These are phyloP conservation scores for Rhizopogon roseolus DNA, from an alignment of 768 basidiomycete species.

Conservation along the genomic window DNA sequence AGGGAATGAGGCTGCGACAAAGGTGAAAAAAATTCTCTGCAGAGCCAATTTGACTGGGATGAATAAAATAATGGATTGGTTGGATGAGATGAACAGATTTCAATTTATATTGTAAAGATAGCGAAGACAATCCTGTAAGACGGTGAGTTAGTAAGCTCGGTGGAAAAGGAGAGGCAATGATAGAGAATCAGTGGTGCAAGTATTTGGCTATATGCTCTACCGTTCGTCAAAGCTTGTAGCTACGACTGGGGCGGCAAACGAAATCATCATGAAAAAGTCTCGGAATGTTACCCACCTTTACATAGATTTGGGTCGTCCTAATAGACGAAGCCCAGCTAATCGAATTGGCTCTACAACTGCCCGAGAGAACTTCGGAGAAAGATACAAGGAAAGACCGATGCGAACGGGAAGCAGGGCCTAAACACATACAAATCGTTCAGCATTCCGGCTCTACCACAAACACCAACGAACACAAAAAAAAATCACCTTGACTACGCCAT, in stretches of 20 bases:
- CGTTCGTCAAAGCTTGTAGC: conserved; percentile 56
- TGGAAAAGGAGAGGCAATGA: not conserved
- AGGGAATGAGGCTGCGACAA: conserved; percentile 29
- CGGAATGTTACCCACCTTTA: conserved; percentile 25
- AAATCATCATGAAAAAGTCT: conserved; percentile 45
- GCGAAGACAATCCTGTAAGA: not conserved
- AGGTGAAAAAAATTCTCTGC: conserved; percentile 10
- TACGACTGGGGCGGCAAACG: conserved; percentile 77
- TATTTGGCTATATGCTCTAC: conserved; percentile 64
- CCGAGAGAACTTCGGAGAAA: conserved; percentile 71
- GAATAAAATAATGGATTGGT: not conserved
- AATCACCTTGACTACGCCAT: conserved; percentile 66
- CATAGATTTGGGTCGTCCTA: not conserved
- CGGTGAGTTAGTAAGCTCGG: not conserved
- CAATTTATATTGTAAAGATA: not conserved
- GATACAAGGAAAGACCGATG: conserved; percentile 66
- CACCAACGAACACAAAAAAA: no score
- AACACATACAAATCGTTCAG: not conserved
- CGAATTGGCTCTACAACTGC: conserved; percentile 59
- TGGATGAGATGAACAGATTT: no score
- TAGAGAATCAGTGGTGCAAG: conserved; percentile 54
- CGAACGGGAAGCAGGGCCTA: conserved; percentile 63
- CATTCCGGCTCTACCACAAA: not conserved
- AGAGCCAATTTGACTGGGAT: conserved; percentile 27
- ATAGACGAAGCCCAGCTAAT: conserved; percentile 10